Conservation (phyloP, 1,139 yeast species). For the Spathaspora sp. region DNA sequence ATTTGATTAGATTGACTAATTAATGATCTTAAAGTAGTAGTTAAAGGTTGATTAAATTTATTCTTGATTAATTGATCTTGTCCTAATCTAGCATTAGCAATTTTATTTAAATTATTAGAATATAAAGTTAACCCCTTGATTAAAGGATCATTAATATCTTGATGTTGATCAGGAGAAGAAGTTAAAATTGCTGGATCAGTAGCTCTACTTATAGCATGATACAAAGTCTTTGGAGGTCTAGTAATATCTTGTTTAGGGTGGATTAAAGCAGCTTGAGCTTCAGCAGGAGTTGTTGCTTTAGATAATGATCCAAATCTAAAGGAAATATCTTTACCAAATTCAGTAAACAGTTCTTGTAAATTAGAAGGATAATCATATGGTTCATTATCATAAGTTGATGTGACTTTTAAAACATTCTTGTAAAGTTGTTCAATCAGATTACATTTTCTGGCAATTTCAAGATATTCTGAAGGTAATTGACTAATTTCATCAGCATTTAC, state of each 20-base stretch:
- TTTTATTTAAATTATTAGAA: conserved; percentile 51
- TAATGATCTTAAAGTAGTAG: conserved; percentile 62
- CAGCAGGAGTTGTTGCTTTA: conserved; percentile 75
- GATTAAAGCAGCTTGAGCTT: conserved; percentile 77
- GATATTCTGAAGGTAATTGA: conserved; percentile 80
- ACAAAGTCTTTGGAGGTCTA: conserved; percentile 77
- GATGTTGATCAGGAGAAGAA: conserved; percentile 17
- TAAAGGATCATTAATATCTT: conserved; percentile 47
- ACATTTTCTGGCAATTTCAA: conserved; percentile 70
- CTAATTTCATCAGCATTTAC: conserved; percentile 68
- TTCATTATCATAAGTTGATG: conserved; percentile 71
- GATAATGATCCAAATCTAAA: conserved; percentile 68
- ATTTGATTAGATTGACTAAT: conserved; percentile 68
- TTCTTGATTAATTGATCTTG: conserved; percentile 75
- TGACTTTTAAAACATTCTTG: conserved; percentile 69
- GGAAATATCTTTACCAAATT: conserved; percentile 67
- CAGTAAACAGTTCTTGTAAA: conserved; percentile 68
- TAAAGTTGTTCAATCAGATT: conserved; percentile 75
- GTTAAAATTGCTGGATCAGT: conserved; percentile 56
- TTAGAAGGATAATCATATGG: conserved; percentile 87
- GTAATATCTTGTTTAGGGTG: conserved; percentile 52
- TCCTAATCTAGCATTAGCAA: conserved; percentile 81
- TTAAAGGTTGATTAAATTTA: conserved; percentile 69
- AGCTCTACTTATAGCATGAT: conserved; percentile 82
- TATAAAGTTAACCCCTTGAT: conserved; percentile 45